phyloP scores from a whole-genome alignment of 1,284 basidiomycete species.

The Apiotrichum montevideense region DNA sequence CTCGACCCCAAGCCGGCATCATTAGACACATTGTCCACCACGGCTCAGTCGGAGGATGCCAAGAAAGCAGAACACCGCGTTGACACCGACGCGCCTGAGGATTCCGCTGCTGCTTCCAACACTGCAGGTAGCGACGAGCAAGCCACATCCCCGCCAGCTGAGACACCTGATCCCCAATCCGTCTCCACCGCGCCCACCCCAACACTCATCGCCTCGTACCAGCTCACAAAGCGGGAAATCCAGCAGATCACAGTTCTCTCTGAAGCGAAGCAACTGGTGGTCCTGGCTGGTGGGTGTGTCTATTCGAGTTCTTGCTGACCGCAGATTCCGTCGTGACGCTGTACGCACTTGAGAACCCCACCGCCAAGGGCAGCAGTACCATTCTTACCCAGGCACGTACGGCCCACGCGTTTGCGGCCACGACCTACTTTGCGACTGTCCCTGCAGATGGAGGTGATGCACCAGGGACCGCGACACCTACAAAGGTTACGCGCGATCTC shows the following conservation, averaged over 20 bases:
- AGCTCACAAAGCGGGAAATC: conserved; percentile 63
- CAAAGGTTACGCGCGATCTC: conserved; percentile 57
- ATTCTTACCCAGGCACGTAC: conserved; percentile 65
- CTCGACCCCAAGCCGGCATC: neutral
- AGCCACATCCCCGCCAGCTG: too few species aligned
- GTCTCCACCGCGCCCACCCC: neutral
- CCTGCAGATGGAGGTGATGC: conserved; percentile 6
- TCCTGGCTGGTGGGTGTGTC: conserved; percentile 61
- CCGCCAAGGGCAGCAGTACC: conserved; percentile 55
- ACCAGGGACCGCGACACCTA: conserved; percentile 45
- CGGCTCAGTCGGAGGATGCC: neutral
- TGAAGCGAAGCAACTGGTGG: conserved; percentile 71
- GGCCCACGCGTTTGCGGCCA: conserved; percentile 70
- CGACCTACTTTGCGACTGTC: conserved; percentile 16
- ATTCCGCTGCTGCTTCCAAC: neutral
- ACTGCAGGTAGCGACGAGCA: neutral
- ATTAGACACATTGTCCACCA: too few species aligned
- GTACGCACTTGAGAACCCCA: conserved; percentile 58
- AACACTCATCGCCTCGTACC: conserved; percentile 51
- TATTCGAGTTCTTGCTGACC: conserved; percentile 3
- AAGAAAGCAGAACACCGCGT: conserved; percentile 18
- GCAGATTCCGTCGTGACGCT: conserved; percentile 44
- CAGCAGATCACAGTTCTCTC: conserved; percentile 80
- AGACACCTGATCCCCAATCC: too few species aligned
- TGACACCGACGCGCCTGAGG: conserved; percentile 13